A percentile compares a stretch with the other conserved stretches of the same genome.
Conservation (phyloP, 2,329 filamentous ascomycete genomes). For the Colletotrichum musae region DNA sequence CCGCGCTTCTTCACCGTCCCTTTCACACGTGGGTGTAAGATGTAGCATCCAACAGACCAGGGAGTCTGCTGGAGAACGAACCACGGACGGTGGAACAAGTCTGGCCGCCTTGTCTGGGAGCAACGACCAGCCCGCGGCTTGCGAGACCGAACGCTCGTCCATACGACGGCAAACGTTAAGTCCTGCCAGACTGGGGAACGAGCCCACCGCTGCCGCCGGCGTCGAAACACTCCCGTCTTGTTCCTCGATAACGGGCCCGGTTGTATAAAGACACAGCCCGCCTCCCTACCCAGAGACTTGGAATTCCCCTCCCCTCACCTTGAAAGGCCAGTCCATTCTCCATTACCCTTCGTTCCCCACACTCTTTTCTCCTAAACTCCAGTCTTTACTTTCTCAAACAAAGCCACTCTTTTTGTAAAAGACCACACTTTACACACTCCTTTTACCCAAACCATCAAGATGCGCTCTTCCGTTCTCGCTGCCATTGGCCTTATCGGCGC, state of each 20-base stretch:
- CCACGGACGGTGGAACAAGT: slow-evolving; percentile 7
- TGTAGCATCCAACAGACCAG: background rate
- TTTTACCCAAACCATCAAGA: slow-evolving; percentile 32
- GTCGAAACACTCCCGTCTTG: background rate
- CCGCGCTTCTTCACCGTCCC: slow-evolving; percentile 26
- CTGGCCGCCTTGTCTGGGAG: background rate
- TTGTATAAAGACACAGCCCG: slow-evolving; percentile 30
- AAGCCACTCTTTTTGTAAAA: slow-evolving; percentile 34
- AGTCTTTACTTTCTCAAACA: slow-evolving; percentile 34
- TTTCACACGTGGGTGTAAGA: slow-evolving; percentile 1
- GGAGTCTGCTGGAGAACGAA: background rate
- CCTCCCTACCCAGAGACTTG: slow-evolving; percentile 17
- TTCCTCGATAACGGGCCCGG: background rate
- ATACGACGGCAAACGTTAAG: slow-evolving; percentile 12
- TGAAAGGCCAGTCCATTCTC: slow-evolving; percentile 34
- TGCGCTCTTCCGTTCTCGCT: slow-evolving; percentile 36
- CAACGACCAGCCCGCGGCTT: slow-evolving; percentile 13
- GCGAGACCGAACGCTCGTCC: slow-evolving; percentile 15
- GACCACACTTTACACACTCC: slow-evolving; percentile 17
- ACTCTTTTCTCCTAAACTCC: slow-evolving; percentile 30
- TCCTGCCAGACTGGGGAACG: slow-evolving; percentile 12
- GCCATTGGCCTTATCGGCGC: slow-evolving; percentile 25
- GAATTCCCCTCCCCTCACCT: slow-evolving; percentile 1
- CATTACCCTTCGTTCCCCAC: slow-evolving; percentile 32
- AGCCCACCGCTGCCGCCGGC: slow-evolving; percentile 4